phyloP scores from a whole-genome alignment of 495 filamentous ascomycete genomes.

The Xylaria palmicola region DNA sequence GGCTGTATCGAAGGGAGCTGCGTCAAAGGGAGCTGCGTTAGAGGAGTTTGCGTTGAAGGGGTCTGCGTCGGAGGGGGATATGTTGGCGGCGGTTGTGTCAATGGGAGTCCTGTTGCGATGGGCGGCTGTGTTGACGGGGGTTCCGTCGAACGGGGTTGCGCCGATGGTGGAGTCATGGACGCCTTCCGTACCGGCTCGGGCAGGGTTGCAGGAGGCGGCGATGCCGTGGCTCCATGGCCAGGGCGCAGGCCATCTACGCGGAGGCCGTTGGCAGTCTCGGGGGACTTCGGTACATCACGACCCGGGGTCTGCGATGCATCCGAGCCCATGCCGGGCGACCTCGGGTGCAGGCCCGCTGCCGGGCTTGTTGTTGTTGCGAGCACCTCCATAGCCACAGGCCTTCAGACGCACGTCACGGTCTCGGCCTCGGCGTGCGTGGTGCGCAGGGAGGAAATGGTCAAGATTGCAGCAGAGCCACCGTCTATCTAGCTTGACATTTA shows the following conservation, averaged over 20 bases:
- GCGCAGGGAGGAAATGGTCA: too few relatives aligned
- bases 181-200: conserved; percentile 20
- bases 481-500: too few relatives aligned
- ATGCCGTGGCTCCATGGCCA: neutral
- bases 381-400: neutral
- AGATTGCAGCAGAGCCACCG: too few relatives aligned
- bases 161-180: conserved; percentile 34
- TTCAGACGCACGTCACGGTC: neutral
- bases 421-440: too few relatives aligned
- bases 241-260: neutral
- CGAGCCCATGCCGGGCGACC: neutral
- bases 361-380: neutral
- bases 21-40: neutral
- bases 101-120: neutral
- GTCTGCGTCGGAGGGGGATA: neutral
- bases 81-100: neutral
- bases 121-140: neutral
- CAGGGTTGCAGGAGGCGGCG: neutral
- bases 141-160: neutral
- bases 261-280: neutral
- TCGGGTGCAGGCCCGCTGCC: neutral
- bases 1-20: too few relatives aligned
- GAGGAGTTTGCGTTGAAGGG: neutral
- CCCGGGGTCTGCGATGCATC: neutral
- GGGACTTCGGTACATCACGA: neutral